These are phyloP conservation scores for Lolium perenne DNA, from an alignment of 176 grass and related monocot genomes.

Conservation along the genomic window DNA sequence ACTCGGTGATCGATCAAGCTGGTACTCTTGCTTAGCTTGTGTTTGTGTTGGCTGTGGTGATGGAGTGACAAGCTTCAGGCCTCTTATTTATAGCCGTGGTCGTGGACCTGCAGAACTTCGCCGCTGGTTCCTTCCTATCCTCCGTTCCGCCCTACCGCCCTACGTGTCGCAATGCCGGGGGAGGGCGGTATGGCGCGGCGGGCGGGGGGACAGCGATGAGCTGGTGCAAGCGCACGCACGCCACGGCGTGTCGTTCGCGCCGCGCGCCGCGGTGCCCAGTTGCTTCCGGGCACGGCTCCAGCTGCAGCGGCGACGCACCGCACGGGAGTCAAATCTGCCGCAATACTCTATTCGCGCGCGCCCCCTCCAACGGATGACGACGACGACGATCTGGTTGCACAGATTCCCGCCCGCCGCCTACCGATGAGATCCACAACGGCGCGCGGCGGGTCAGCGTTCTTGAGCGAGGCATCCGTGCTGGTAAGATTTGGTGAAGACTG, in stretches of 20 bases:
- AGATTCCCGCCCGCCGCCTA: not conserved
- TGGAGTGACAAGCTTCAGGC: not conserved
- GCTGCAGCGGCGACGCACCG: slow-evolving; percentile 27
- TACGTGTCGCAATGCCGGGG: not conserved
- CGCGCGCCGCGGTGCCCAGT: slow-evolving; percentile 48
- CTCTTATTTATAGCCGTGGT: slow-evolving; percentile 36
- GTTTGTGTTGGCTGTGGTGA: not conserved
- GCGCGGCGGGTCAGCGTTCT: not conserved
- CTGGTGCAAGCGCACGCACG: slow-evolving; percentile 24
- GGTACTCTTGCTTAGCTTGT: not conserved
- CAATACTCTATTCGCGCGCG: not conserved
- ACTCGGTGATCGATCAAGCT: slow-evolving; percentile 37
- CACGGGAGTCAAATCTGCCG: not conserved
- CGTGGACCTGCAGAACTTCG: not conserved
- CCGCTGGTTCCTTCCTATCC: slow-evolving; percentile 30
- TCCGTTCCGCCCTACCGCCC: not conserved
- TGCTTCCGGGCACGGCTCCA: slow-evolving; percentile 51
- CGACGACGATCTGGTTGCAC: slow-evolving; percentile 2
- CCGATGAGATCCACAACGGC: slow-evolving; percentile 25
- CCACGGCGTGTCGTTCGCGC: slow-evolving; percentile 45
- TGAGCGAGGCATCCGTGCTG: no score
- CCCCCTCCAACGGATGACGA: slow-evolving; percentile 21
- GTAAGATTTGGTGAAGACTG: no score
- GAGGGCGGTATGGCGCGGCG: slow-evolving; percentile 9
- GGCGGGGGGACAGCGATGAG: slow-evolving; percentile 37